phyloP scores from a whole-genome alignment of 345 rosid genomes.

The Gossypium mustelinum region DNA sequence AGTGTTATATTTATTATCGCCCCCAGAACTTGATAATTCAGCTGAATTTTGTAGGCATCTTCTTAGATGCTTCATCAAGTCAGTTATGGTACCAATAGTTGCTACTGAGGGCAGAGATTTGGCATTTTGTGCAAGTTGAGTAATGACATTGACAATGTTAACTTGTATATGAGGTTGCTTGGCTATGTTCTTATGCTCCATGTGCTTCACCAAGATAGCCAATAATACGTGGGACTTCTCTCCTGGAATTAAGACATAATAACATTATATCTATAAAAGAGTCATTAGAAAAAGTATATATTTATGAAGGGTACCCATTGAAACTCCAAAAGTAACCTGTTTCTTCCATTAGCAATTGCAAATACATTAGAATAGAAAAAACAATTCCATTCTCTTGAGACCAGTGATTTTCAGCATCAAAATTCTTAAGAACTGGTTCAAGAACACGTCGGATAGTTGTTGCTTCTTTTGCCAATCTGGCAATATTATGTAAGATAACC shows the following conservation, averaged over 20 bases:
- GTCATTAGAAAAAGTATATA: neutral
- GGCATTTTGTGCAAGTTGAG: conserved; percentile 54
- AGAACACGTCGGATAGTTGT: conserved; percentile 86
- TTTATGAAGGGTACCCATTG: neutral
- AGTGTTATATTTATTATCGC: conserved; percentile 32
- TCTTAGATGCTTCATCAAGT: conserved; percentile 71
- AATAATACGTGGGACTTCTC: conserved; percentile 67
- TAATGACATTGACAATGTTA: conserved; percentile 56
- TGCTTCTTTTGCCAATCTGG: conserved; percentile 76
- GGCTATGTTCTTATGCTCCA: conserved; percentile 78
- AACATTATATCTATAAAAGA: conserved; percentile 14
- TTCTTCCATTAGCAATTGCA: conserved; percentile 77
- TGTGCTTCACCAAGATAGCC: conserved; percentile 76
- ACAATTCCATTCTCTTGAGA: conserved; percentile 64
- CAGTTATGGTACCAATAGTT: conserved; percentile 57
- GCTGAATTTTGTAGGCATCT: conserved; percentile 67
- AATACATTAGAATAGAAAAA: conserved; percentile 59
- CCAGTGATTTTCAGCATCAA: conserved; percentile 75
- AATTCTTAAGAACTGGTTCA: conserved; percentile 77
- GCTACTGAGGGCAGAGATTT: conserved; percentile 63
- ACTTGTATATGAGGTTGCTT: conserved; percentile 58
- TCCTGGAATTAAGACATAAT: conserved; percentile 39
- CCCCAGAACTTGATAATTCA: conserved; percentile 43
- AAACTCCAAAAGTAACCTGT: conserved; percentile 48
- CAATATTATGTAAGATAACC: conserved; percentile 73